phyloP scores from a whole-genome alignment of 345 rosid genomes.

The Cochlearia excelsa region DNA sequence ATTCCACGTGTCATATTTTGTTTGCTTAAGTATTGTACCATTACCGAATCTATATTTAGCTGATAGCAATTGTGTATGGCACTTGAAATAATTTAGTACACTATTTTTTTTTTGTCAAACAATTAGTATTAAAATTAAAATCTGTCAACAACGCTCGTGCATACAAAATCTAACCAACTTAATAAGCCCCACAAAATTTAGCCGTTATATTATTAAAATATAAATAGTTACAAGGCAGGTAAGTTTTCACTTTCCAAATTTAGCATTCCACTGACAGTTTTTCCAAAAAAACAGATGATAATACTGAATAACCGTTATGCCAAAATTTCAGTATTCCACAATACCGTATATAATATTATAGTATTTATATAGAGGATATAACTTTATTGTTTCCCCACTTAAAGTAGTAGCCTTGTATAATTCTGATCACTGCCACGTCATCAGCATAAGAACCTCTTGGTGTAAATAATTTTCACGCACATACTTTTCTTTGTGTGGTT shows the following conservation, averaged over 20 bases:
- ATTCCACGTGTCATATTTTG: too few species aligned
- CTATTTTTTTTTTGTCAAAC: too few species aligned
- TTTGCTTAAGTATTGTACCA: too few species aligned
- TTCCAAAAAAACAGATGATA: not conserved
- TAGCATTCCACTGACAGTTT: constrained; percentile 32
- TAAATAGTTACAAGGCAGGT: constrained; percentile 13
- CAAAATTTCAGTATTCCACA: constrained; percentile 33
- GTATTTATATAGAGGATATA: constrained; percentile 1
- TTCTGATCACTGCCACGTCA: constrained; percentile 15
- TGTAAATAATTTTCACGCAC: constrained; percentile 11
- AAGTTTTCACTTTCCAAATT: constrained; percentile 28
- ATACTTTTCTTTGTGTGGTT: constrained; percentile 8
- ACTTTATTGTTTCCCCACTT: constrained; percentile 21
- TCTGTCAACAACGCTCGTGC: too few species aligned
- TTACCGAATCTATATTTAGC: too few species aligned
- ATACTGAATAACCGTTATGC: constrained; percentile 9
- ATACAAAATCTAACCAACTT: too few species aligned
- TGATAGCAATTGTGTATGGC: too few species aligned
- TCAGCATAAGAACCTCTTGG: not conserved
- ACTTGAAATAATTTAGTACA: too few species aligned
- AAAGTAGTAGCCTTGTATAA: not conserved
- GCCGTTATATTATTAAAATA: constrained; percentile 1
- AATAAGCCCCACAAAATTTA: too few species aligned
- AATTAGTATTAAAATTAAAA: too few species aligned
- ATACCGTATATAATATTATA: constrained; percentile 7